Percentiles rank a stretch among this genome's conserved stretches.
These are phyloP conservation scores for Asterella californica DNA, from an alignment of 225 moss, liverwort and hornwort genomes.

Conservation along the genomic window DNA sequence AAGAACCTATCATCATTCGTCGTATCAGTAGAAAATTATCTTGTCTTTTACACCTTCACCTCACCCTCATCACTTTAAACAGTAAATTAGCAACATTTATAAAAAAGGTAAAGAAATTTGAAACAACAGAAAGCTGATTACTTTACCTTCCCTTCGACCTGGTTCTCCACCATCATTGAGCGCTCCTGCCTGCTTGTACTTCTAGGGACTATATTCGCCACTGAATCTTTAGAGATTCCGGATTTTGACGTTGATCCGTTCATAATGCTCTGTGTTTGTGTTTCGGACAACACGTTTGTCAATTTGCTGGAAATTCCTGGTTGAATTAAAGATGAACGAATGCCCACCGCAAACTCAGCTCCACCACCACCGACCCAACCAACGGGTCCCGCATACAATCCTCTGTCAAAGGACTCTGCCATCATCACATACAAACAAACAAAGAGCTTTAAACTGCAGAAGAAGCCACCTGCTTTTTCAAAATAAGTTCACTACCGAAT, in stretches of 20 bases:
- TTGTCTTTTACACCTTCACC: too few species aligned
- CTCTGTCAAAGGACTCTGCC: constrained; percentile 93
- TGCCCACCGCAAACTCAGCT: constrained; percentile 95
- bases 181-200: not conserved
- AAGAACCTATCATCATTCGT: not conserved
- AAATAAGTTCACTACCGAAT: not conserved
- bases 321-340: constrained; percentile 81
- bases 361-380: constrained; percentile 91
- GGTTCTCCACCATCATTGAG: not conserved
- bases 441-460: not conserved
- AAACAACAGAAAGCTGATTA: not conserved
- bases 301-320: constrained; percentile 20
- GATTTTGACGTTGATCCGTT: not conserved
- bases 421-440: not conserved
- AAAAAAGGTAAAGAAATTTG: too few species aligned
- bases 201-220: not conserved
- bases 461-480: not conserved
- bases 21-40: not conserved
- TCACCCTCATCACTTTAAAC: not conserved
- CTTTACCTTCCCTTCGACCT: not conserved
- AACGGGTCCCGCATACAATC: constrained; percentile 92
- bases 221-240: constrained; percentile 1
- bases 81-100: not conserved
- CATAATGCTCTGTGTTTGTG: constrained; percentile 1
- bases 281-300: not conserved